Evolutionary conservation across 2,329 filamentous ascomycete genomes (phyloP), one percentile per base, ranked within the genome.

Genomic region (Byssochlamys sp.): DNA sequence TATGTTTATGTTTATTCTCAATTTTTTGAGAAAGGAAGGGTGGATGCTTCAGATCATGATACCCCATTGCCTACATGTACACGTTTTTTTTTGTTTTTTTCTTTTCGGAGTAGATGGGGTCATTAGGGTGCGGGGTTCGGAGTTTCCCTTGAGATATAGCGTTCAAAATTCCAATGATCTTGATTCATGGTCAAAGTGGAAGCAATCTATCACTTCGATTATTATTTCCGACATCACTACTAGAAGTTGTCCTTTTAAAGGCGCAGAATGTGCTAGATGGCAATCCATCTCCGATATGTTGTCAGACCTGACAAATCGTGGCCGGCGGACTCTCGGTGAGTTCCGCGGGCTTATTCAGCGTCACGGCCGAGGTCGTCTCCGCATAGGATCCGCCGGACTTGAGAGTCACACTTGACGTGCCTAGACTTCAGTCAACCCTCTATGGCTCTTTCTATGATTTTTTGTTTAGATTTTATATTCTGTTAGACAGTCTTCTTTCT

Each of bases 251-350:
- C 39, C 39, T 10, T 45, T n/a, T 45, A 19, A 4, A 19, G 39
- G 39, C n/a, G 7, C 12, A 45, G 39, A 45, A 45, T 24, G 39
- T 45, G 39, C 39, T 45, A 14, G 39, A 45, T 45, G n/a, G 39
- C 39, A 45, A 45, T 19, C 39, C 39, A 45, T 28, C 25, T 27
- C 49, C 10, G 49, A 51, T 28, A 45, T 45, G 39, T 51, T 51
- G 49, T 51, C 49, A 51, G 49, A 51, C 24, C 27, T 51, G 52
- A 53, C 52, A 29, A 53, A 53, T 53, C 52, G 27, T 26, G 25
- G 5, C n/a, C 9, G 24, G 49, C 24, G 19, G 49, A 27, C 24
- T n/a, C 26, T 52, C 10, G 52, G 12, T 14, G 28, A 10, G 25
- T 53, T 24, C 24, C 52, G 25, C 14, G 52, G 27, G 52, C 11